phyloP scores from a whole-genome alignment of 345 rosid species.

The Adansonia digitata region DNA sequence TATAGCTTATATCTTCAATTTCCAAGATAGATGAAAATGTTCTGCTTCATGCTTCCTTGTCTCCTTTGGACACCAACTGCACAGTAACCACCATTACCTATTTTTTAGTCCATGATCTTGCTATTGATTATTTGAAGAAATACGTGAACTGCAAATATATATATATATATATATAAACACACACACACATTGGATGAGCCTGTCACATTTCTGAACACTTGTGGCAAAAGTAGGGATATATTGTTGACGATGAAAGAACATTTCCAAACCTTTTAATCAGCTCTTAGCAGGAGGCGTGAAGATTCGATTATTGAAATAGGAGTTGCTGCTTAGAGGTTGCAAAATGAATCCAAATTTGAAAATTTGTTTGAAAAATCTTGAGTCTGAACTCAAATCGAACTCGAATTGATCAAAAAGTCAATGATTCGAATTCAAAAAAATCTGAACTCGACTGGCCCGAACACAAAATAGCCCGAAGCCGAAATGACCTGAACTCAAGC shows the following conservation, averaged over 20 bases:
- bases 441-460: too few relatives aligned
- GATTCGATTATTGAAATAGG: slow-evolving; percentile 22
- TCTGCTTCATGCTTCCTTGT: slow-evolving; percentile 14
- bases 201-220: slow-evolving; percentile 38
- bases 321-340: too few relatives aligned
- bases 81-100: background rate
- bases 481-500: too few relatives aligned
- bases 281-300: slow-evolving; percentile 40
- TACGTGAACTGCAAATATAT: slow-evolving; percentile 9
- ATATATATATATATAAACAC: background rate
- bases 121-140: slow-evolving; percentile 20
- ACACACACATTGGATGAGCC: slow-evolving; percentile 45
- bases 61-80: slow-evolving; percentile 15
- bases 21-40: background rate
- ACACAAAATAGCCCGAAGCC: too few relatives aligned
- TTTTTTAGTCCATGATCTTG: background rate
- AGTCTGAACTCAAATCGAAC: too few relatives aligned
- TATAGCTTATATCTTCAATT: background rate
- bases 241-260: slow-evolving; percentile 32
- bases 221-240: slow-evolving; percentile 33
- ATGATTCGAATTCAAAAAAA: too few relatives aligned
- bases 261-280: slow-evolving; percentile 41
- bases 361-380: too few relatives aligned
- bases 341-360: too few relatives aligned
- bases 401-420: too few relatives aligned